These are phyloP conservation scores for Globisporangium sylvaticum DNA, from an alignment of 352 stramenopile genomes.

Conservation along the genomic window DNA sequence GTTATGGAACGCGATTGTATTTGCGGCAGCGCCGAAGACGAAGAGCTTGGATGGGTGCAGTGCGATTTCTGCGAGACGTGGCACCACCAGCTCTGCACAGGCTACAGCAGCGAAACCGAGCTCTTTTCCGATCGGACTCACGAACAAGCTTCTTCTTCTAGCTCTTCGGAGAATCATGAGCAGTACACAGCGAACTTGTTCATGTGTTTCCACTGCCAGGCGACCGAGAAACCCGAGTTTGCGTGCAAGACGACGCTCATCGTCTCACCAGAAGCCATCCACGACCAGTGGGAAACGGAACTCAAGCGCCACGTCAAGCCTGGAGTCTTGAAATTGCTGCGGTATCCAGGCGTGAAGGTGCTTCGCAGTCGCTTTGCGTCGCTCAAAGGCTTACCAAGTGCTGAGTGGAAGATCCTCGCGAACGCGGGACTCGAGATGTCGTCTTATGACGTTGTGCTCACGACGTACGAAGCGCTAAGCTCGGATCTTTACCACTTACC, in stretches of 20 bases:
- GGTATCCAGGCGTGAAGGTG: slow-evolving; percentile 51
- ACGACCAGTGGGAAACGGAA: slow-evolving; percentile 89
- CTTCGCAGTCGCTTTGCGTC: slow-evolving; percentile 29
- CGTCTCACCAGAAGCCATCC: slow-evolving; percentile 88
- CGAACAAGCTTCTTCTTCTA: not conserved
- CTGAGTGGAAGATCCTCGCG: slow-evolving; percentile 54
- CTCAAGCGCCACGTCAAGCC: slow-evolving; percentile 73
- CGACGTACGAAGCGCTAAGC: slow-evolving; percentile 86
- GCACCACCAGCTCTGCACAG: slow-evolving; percentile 68
- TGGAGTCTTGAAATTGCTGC: slow-evolving; percentile 43
- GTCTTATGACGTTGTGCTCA: slow-evolving; percentile 88
- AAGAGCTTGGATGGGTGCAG: slow-evolving; percentile 39
- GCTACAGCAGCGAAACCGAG: slow-evolving; percentile 17
- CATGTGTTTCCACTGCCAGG: slow-evolving; percentile 65
- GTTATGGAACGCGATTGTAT: slow-evolving; percentile 33
- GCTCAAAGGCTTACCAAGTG: slow-evolving; percentile 24
- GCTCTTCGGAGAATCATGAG: not conserved
- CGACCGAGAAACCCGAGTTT: slow-evolving; percentile 30
- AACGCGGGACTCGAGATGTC: slow-evolving; percentile 45
- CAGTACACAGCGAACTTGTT: slow-evolving; percentile 27
- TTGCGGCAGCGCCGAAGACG: slow-evolving; percentile 36
- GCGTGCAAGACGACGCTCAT: slow-evolving; percentile 88
- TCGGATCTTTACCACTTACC: slow-evolving; percentile 79
- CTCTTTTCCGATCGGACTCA: not conserved
- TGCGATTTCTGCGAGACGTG: slow-evolving; percentile 50